Evolutionary conservation across 2,329 filamentous ascomycete species (phyloP).

Genomic region (Ophiostoma ulmi): DNA sequence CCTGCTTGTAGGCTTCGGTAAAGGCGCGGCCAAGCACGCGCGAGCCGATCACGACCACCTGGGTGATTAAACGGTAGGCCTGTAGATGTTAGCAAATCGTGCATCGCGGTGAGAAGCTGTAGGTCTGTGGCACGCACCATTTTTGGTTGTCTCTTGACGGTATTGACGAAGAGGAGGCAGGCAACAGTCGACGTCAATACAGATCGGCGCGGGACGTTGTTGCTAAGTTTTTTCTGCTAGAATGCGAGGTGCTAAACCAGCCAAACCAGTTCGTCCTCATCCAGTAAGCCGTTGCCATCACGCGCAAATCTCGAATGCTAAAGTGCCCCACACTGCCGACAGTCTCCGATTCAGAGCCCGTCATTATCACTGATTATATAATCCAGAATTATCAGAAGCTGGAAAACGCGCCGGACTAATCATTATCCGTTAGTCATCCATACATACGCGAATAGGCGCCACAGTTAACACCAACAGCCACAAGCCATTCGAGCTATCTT

Average conservation of each 20-base stretch:
- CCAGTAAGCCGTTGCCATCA: neutral
- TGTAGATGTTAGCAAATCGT: constrained; percentile 36
- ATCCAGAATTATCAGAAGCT: neutral
- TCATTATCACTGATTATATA: neutral
- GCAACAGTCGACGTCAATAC: neutral
- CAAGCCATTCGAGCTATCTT: neutral
- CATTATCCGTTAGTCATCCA: constrained; percentile 7
- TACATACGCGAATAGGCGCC: neutral
- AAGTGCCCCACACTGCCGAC: constrained; percentile 11
- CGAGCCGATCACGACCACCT: constrained; percentile 83
- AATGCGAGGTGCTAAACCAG: neutral
- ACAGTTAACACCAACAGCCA: neutral
- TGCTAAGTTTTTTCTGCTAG: neutral
- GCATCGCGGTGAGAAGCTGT: too few species aligned
- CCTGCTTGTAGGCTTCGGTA: constrained; percentile 91
- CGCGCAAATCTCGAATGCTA: constrained; percentile 7
- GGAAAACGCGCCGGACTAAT: constrained; percentile 14
- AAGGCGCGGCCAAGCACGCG: constrained; percentile 92
- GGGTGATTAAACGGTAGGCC: constrained; percentile 92
- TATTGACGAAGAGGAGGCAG: neutral
- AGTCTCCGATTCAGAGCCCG: constrained; percentile 11
- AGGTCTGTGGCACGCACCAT: neutral
- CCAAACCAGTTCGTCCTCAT: neutral
- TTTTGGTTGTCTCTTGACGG: neutral
- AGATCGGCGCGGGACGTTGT: neutral